Evolutionary conservation across 2,329 filamentous ascomycete species (phyloP), one percentile per base, ranked within the genome.

Genomic region (Paraphoma chrysanthemicola): DNA sequence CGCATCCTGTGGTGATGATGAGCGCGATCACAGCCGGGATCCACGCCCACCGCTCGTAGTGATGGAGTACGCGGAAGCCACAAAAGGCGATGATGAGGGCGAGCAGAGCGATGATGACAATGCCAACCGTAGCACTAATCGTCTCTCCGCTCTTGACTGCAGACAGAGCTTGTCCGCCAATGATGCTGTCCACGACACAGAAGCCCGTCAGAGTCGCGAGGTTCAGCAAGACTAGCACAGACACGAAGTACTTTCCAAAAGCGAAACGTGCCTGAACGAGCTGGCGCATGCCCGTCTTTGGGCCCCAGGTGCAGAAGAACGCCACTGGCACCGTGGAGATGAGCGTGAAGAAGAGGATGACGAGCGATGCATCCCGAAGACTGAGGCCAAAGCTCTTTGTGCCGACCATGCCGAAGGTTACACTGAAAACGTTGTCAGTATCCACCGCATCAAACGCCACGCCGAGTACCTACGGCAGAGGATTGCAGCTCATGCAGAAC

Each of bases 251-350:
- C 51, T 70, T 74, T 18, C 71, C 72, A 68, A 88, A 90, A 41
- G 83, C 84, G 71, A 84, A 89, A 18, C 87, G 80, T 4, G 87
- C 86, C 62, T 87, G 85, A 7, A 89, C 82, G 81, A 89, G 87
- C 72, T 89, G 86, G 14, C 87, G 81, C 81, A 89, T 83, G 42
- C 86, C 87, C 9, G 86, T 88, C 72, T 83, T 84, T 4, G 86
- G 85, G 0, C 86, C 86, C 48, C 87, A 73, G 0, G 83, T 86
- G 42, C 82, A 82, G 28, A 89, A 76, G 63, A 84, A 87, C 3
- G 84, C 86, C 0, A 86, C 83, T 0, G 83, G 77, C 6, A 82
- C 56, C 0, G 83, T 83, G 1, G 83, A 83, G 28, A 88, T 62
- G 16, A 89, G 71, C 10, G 81, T 83, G 72, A 89, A 89, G 77